phyloP scores from a whole-genome alignment of 2,329 filamentous ascomycete genomes.

The Phialophora expanda region DNA sequence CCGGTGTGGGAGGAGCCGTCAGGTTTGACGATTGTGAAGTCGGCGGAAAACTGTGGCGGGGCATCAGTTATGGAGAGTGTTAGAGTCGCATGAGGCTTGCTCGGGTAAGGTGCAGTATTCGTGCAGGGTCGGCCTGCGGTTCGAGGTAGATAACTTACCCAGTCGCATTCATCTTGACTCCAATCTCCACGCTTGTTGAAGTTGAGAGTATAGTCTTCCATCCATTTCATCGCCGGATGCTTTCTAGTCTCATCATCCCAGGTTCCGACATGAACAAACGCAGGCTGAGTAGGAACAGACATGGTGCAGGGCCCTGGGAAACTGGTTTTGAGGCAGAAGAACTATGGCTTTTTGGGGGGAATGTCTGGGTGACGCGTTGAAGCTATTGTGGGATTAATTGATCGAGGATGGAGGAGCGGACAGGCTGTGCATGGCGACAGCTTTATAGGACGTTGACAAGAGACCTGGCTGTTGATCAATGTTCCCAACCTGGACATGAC shows the following conservation, averaged over 20 bases:
- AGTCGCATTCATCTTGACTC: constrained; percentile 26
- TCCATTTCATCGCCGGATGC: constrained; percentile 39
- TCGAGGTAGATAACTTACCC: constrained; percentile 15
- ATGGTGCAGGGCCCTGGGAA: constrained; percentile 15
- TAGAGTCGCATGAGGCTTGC: neutral
- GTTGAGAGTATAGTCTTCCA: constrained; percentile 34
- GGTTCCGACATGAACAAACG: constrained; percentile 32
- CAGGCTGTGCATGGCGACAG: neutral
- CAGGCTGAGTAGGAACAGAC: constrained; percentile 33
- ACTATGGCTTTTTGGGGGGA: neutral
- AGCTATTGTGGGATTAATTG: neutral
- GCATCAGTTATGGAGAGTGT: neutral
- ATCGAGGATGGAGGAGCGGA: neutral
- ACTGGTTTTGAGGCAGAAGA: neutral
- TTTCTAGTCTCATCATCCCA: constrained; percentile 35
- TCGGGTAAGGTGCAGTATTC: neutral
- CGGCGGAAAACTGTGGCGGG: constrained; percentile 12
- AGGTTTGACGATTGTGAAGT: constrained; percentile 32
- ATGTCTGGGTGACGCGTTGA: neutral
- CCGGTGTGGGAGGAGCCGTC: constrained; percentile 26
- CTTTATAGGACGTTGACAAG: neutral
- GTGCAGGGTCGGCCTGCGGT: neutral
- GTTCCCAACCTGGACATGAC: neutral
- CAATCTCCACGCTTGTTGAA: constrained; percentile 29
- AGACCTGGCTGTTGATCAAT: neutral